Evolutionary conservation across 78 protist genomes (phyloP).

Genomic region (Guillardia theta): DNA sequence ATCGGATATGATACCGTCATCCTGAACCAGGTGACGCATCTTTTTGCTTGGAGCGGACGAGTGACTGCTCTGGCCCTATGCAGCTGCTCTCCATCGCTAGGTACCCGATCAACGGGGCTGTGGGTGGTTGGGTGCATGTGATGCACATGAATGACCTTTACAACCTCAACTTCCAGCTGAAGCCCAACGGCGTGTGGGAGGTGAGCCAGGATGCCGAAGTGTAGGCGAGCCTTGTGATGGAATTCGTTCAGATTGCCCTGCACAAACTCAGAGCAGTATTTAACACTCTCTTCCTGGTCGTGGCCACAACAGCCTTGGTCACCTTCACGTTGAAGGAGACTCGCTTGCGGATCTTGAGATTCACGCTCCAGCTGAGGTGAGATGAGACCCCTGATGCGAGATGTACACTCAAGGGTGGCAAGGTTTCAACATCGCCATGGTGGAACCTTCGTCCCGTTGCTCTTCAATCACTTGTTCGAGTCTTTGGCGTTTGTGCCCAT

Average conservation of each 20-base stretch:
- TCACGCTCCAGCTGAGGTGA: not conserved
- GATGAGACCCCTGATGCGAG: not conserved
- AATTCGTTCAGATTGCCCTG: not conserved
- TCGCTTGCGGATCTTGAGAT: not conserved
- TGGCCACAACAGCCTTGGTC: not conserved
- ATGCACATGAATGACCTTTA: not conserved
- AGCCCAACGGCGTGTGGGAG: too few species aligned
- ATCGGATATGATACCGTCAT: not conserved
- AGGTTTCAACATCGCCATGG: not conserved
- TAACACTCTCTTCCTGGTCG: not conserved
- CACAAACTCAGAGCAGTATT: not conserved
- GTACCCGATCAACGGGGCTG: not conserved
- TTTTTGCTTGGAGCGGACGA: not conserved
- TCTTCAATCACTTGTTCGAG: not conserved
- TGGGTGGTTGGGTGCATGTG: not conserved
- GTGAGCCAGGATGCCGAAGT: too few species aligned
- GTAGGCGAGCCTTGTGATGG: not conserved
- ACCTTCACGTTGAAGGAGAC: not conserved
- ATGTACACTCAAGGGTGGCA: not conserved
- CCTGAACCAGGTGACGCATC: not conserved
- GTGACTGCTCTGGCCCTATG: not conserved
- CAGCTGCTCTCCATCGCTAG: not conserved
- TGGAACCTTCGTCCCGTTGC: not conserved
- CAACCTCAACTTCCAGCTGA: not conserved
- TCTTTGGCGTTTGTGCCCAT: not conserved